Evolutionary conservation across 768 basidiomycete genomes (phyloP).

Genomic region (Pleurotus pulmonarius): DNA sequence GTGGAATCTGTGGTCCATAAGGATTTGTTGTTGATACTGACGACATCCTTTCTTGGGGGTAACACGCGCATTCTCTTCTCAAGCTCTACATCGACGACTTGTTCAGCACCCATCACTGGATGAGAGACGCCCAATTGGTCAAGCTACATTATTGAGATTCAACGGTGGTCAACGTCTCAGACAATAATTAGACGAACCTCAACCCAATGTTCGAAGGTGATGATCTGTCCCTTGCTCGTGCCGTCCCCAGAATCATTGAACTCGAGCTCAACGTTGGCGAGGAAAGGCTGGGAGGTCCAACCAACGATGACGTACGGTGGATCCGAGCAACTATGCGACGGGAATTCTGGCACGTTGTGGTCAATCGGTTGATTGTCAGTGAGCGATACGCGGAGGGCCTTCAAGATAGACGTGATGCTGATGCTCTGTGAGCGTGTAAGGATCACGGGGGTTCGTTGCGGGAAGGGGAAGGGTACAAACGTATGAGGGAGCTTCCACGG

Average conservation of each 20-base stretch:
- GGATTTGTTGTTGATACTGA: conserved; percentile 26
- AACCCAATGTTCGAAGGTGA: conserved; percentile 50
- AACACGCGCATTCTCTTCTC: conserved; percentile 41
- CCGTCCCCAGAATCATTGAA: conserved; percentile 32
- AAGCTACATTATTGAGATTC: conserved; percentile 27
- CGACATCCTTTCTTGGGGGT: conserved; percentile 26
- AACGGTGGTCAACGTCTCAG: neutral
- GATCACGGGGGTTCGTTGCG: neutral
- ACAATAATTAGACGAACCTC: conserved; percentile 30
- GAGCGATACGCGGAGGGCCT: conserved; percentile 29
- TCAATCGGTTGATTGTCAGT: conserved; percentile 14
- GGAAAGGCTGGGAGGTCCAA: conserved; percentile 36
- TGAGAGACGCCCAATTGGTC: conserved; percentile 31
- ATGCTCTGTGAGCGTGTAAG: conserved; percentile 27
- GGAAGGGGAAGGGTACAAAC: conserved; percentile 23
- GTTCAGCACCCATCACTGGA: conserved; percentile 41
- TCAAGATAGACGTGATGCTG: conserved; percentile 42
- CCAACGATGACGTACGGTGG: conserved; percentile 48
- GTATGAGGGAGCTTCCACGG: conserved; percentile 49
- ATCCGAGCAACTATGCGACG: conserved; percentile 17
- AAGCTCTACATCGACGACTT: conserved; percentile 50
- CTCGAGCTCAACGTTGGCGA: conserved; percentile 42
- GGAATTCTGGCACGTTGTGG: conserved; percentile 10
- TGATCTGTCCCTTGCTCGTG: conserved; percentile 10
- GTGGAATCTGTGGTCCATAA: conserved; percentile 30